Base-by-base conservation (phyloP, 371 early-diverging fungal species). In the Encephalitozoon romaleae region DNA sequence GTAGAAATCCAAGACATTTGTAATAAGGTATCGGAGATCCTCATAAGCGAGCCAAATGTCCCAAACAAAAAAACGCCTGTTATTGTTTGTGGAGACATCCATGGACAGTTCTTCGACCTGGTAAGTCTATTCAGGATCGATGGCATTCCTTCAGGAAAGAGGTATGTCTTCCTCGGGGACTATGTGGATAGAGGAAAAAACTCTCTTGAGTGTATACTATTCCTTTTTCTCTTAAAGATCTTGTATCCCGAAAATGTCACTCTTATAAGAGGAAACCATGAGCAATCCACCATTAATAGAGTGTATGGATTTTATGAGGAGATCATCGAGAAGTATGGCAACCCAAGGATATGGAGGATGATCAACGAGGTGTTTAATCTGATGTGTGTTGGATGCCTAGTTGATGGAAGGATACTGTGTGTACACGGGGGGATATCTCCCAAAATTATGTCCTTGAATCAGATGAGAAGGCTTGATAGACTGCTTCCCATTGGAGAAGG, bases 61-160 rank as follows among this genome's bases (percentile, higher is more conserved):
- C 69, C 74, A 39, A 28, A 71, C 34, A 78, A 81, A 23, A 59
- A 51, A 4, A 51, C 77, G 2, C 84, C 81, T 6, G 75, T 76
- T 21, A 41, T 59, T 39, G 78, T 82, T 89, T 94, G 95, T 81
- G 98, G 98, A 42, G 98, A 98, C 86, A 91, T 98, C 38, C 98
- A 98, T 83, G 98, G 98, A 8, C 98, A 98, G 84, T 96, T 90
- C 85, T 93, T 89, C 80, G 98, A 98, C 86, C 87, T 98, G 79
- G 90, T 96, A 90, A 94, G 93, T 81, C 87, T 98, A 23, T 93
- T 98, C 83, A 92, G 94, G 81, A 92, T 94, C 12, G 93, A 94
- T 49, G 96, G 96, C 18, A 89, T 91, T 78, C 95, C 96, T 9
- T 74, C 59, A 41, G 30, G 74, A 15, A 70, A 43, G n/a, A 76